phyloP scores from a whole-genome alignment of 192 early-diverging fungal species.

The Gonapodya prolifera region DNA sequence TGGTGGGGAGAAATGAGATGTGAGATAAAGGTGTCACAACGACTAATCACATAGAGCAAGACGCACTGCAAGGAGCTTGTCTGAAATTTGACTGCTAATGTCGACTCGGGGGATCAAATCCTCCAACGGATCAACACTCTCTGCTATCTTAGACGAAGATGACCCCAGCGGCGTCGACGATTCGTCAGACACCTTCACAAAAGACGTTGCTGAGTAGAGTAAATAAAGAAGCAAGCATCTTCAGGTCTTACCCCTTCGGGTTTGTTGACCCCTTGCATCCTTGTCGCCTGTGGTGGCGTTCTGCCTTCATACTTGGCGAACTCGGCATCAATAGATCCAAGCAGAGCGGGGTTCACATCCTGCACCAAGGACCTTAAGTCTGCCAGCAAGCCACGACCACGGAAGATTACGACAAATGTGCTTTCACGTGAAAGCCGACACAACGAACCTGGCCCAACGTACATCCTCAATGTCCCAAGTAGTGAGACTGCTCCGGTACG shows the following conservation, averaged over 20 bases:
- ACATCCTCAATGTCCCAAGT: conserved; percentile 68
- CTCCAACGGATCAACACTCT: conserved; percentile 46
- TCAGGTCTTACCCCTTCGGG: background rate
- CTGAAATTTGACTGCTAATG: conserved; percentile 46
- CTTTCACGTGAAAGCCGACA: too few relatives aligned
- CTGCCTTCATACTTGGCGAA: conserved; percentile 72
- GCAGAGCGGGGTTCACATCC: conserved; percentile 70
- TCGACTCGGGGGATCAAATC: conserved; percentile 83
- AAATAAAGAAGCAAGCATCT: background rate
- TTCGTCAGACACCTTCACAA: background rate
- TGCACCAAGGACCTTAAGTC: conserved; percentile 71
- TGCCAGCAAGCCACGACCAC: conserved; percentile 17
- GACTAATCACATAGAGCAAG: background rate
- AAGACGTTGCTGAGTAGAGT: background rate
- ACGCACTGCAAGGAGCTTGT: conserved; percentile 31
- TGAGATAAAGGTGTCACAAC: background rate
- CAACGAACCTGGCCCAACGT: conserved; percentile 57
- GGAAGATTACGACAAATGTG: too few relatives aligned
- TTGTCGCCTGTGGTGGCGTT: conserved; percentile 52
- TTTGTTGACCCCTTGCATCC: conserved; percentile 14
- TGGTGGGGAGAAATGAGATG: conserved; percentile 8
- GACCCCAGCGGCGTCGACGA: background rate
- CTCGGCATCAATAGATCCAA: conserved; percentile 81
- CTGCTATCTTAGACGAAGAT: background rate
- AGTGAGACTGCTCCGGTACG: conserved; percentile 67